Evolutionary conservation across 495 filamentous ascomycete genomes (phyloP).

Genomic region (Patellaria atrata): DNA sequence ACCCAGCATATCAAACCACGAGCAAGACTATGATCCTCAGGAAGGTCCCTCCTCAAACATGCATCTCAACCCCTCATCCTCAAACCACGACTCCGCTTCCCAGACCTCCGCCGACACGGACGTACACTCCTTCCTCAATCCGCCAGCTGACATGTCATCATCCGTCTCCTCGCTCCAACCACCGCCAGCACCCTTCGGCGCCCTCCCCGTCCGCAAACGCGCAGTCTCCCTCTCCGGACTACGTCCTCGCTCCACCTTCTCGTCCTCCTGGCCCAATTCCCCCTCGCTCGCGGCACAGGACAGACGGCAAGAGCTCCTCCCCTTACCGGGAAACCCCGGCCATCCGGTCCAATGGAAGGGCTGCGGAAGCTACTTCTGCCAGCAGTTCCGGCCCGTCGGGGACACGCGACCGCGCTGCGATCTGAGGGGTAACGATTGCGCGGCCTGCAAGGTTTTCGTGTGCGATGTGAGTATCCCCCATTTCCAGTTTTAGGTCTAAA

Average conservation of each 20-base stretch:
- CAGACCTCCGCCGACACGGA: constrained; percentile 3
- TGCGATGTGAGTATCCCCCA: constrained; percentile 31
- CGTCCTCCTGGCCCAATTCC: constrained; percentile 13
- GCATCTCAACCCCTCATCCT: constrained; percentile 3
- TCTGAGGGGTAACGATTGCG: constrained; percentile 37
- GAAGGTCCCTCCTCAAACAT: constrained; percentile 5
- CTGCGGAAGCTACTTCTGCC: constrained; percentile 45
- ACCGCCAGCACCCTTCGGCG: background rate
- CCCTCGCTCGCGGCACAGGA: constrained; percentile 4
- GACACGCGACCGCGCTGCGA: constrained; percentile 38
- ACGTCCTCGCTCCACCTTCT: constrained; percentile 10
- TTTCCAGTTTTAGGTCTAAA: background rate
- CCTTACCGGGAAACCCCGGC: constrained; percentile 28
- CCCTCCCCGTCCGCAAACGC: constrained; percentile 5
- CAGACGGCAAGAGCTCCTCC: constrained; percentile 18
- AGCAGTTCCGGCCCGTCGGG: constrained; percentile 33
- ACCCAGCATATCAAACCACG: constrained; percentile 8
- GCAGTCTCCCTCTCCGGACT: constrained; percentile 5
- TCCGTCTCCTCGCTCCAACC: constrained; percentile 11
- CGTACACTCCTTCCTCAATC: constrained; percentile 1
- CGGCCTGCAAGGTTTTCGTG: constrained; percentile 40
- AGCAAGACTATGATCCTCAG: constrained; percentile 3
- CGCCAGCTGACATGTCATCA: constrained; percentile 12
- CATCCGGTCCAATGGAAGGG: constrained; percentile 38
- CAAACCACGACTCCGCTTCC: constrained; percentile 11